Evolutionary conservation across 169 alveolate species (phyloP), one percentile per base, ranked within the genome.

Genomic region (Ichthyophthirius multifiliis): DNA sequence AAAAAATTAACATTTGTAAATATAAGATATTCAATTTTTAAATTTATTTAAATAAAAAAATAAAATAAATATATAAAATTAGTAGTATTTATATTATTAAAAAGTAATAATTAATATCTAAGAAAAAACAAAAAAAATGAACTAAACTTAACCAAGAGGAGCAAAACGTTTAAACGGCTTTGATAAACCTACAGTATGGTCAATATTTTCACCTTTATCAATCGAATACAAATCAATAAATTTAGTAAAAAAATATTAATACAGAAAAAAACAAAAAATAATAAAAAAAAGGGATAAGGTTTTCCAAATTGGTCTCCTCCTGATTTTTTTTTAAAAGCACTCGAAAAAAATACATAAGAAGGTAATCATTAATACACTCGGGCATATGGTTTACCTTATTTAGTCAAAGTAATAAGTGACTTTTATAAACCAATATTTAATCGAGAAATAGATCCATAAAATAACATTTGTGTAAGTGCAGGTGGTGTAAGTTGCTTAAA

Each of bases 281-380:
- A n/a, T n/a, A n/a, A n/a, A n/a, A n/a, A n/a, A n/a, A n/a, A n/a
- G 39, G 71, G 71, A 10, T 6, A 55, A 55, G 71, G 86, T 12
- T 81, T 81, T 43, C 86, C 86, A 4, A 67, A 67, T 43, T 81
- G 76, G 67, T 31, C 37, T 20, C 75, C 86, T 31, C 86, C 86
- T 9, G n/a, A 37, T 18, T 71, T 81, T 27, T 55, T 81, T n/a
- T 71, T 48, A 37, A 46, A 81, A 20, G 34, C 82, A 1, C 31
- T 81, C 12, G 31, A 65, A 4, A 65, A 81, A 55, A 67, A 71
- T 39, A 65, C 43, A 7, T n/a, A 44, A 10, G 65, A 46, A 20
- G 48, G 37, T 32, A 23, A 44, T 34, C 67, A 71, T 12, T 43
- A 81, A 45, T 81, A 81, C 43, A 81, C 86, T 4, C 55, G 65